phyloP scores from a whole-genome alignment of 2,329 filamentous ascomycete genomes.

The Fusarium dlaminii region DNA sequence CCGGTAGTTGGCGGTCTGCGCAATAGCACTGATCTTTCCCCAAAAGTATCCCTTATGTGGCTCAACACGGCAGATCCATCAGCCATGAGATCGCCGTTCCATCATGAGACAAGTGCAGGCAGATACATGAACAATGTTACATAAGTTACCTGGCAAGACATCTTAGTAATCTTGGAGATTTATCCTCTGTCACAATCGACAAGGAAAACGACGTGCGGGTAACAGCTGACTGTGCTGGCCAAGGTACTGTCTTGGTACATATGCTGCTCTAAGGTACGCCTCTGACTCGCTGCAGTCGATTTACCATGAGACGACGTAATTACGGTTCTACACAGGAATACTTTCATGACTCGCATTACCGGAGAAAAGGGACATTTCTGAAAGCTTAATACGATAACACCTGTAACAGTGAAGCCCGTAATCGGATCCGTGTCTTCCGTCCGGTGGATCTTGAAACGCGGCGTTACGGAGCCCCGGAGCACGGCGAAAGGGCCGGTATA shows the following conservation, averaged over 20 bases:
- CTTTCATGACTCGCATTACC: not conserved
- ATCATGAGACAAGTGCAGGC: constrained; percentile 19
- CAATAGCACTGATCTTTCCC: not conserved
- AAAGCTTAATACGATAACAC: not conserved
- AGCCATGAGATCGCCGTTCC: not conserved
- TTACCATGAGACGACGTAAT: not conserved
- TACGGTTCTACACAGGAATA: not conserved
- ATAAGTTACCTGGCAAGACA: not conserved
- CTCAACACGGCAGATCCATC: not conserved
- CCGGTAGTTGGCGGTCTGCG: not conserved
- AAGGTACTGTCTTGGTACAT: not conserved
- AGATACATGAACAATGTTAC: not conserved
- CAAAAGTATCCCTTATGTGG: not conserved
- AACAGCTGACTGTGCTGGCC: constrained; percentile 5
- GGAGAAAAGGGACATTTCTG: not conserved
- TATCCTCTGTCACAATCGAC: not conserved
- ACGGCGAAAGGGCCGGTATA: constrained; percentile 6
- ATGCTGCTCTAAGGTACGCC: not conserved
- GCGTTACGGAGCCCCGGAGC: constrained; percentile 13
- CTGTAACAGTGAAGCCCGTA: constrained; percentile 1
- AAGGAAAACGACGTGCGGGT: not conserved
- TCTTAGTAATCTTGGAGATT: not conserved
- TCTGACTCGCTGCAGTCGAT: not conserved
- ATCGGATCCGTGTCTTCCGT: constrained; percentile 8
- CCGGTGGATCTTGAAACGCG: constrained; percentile 28